Conservation (phyloP, 2,329 filamentous ascomycete species). For the Hymenoscyphus infarciens region DNA sequence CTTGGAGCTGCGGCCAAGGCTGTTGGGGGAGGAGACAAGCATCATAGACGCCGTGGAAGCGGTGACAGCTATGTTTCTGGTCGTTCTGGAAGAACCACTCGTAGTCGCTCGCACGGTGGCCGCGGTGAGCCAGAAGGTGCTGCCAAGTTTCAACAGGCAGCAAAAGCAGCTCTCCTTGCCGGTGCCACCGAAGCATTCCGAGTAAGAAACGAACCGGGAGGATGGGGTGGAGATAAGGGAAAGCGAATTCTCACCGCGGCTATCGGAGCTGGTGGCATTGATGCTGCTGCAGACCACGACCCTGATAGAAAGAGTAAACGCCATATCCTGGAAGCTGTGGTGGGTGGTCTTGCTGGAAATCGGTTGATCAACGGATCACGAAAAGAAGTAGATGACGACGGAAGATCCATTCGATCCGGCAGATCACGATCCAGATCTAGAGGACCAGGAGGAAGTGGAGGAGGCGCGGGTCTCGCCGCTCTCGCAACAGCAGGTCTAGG, state of each 20-base stretch:
- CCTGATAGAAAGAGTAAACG: constrained; percentile 73
- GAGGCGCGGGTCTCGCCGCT: constrained; percentile 55
- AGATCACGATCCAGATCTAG: constrained; percentile 54
- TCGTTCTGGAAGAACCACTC: constrained; percentile 46
- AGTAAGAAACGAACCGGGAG: constrained; percentile 80
- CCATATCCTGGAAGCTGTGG: constrained; percentile 79
- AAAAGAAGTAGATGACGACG: constrained; percentile 51
- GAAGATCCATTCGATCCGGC: constrained; percentile 58
- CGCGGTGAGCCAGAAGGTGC: constrained; percentile 47
- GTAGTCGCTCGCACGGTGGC: constrained; percentile 48
- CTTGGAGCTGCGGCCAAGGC: constrained; percentile 60
- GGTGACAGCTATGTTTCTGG: constrained; percentile 41
- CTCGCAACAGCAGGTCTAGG: constrained; percentile 60
- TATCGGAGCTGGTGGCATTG: constrained; percentile 78
- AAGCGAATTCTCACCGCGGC: constrained; percentile 89
- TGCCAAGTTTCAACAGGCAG: constrained; percentile 75
- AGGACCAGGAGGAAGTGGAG: constrained; percentile 40
- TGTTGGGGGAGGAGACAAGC: constrained; percentile 46
- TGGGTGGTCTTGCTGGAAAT: constrained; percentile 84
- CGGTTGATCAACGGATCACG: constrained; percentile 77
- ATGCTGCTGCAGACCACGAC: constrained; percentile 66
- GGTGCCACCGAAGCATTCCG: constrained; percentile 91
- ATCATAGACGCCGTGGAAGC: constrained; percentile 39
- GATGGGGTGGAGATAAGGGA: constrained; percentile 87
- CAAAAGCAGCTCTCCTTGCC: constrained; percentile 85